Percentiles rank a stretch among this genome's conserved stretches.
These are phyloP conservation scores for Fusarium tricinctum DNA, from an alignment of 2,329 filamentous ascomycete species.

Conservation along the genomic window DNA sequence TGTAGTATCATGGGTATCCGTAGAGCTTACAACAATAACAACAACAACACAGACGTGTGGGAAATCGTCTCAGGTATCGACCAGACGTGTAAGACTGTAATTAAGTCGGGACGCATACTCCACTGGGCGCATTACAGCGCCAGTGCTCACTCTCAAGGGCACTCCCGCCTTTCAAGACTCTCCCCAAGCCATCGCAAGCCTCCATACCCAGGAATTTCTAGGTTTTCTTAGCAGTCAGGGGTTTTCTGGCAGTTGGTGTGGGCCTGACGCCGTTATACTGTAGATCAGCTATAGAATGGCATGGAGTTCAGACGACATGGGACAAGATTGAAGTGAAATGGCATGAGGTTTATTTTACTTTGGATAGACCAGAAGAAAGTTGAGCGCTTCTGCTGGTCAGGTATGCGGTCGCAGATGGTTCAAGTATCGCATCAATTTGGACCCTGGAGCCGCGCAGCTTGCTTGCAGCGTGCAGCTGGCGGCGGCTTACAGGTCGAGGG, in stretches of 20 bases:
- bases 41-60: constrained; percentile 15
- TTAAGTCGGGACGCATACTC: too few relatives aligned
- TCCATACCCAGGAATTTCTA: constrained; percentile 30
- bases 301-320: constrained; percentile 45
- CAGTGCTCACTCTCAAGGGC: constrained; percentile 42
- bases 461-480: constrained; percentile 26
- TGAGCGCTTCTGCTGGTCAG: constrained; percentile 41
- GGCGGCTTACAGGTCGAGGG: constrained; percentile 23
- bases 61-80: constrained; percentile 19
- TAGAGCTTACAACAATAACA: neutral
- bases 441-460: constrained; percentile 38
- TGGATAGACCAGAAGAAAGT: constrained; percentile 4
- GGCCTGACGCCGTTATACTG: constrained; percentile 34
- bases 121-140: constrained; percentile 50
- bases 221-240: constrained; percentile 32
- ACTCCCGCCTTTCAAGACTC: constrained; percentile 37
- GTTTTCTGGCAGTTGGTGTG: constrained; percentile 40
- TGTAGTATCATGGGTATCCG: neutral
- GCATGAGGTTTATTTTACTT: constrained; percentile 33
- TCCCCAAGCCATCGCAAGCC: constrained; percentile 33
- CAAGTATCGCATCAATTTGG: constrained; percentile 18
- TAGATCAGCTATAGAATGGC: constrained; percentile 43
- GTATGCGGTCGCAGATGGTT: constrained; percentile 38
- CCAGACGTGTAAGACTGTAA: constrained; percentile 47
- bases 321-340: constrained; percentile 36